Evolutionary conservation across 768 basidiomycete genomes (phyloP).

Genomic region (Leccinum obscurum): DNA sequence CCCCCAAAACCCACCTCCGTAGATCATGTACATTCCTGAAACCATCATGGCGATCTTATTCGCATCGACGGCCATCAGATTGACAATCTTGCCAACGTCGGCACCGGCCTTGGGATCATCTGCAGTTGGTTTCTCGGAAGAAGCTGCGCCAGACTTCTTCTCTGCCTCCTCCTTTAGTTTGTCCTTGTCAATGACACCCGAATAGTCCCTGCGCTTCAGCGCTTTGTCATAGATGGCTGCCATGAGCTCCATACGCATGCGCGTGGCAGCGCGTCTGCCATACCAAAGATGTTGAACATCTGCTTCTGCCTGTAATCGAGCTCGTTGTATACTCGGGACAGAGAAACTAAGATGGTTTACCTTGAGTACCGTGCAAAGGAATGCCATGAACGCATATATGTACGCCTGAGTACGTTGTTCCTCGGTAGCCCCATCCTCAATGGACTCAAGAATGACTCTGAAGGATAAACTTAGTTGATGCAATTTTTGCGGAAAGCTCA

Average conservation of each 20-base stretch:
- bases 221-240: slow-evolving; percentile 88
- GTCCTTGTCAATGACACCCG: slow-evolving; percentile 65
- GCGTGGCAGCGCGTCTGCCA: slow-evolving; percentile 70
- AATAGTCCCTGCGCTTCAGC: slow-evolving; percentile 79
- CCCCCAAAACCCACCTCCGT: slow-evolving; percentile 47
- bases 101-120: slow-evolving; percentile 72
- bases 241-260: slow-evolving; percentile 80
- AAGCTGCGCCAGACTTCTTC: slow-evolving; percentile 18
- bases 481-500: background rate
- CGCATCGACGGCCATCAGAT: slow-evolving; percentile 82
- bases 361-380: slow-evolving; percentile 48
- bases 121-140: slow-evolving; percentile 29
- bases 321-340: background rate
- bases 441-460: slow-evolving; percentile 60
- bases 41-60: slow-evolving; percentile 57
- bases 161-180: slow-evolving; percentile 29
- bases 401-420: slow-evolving; percentile 63
- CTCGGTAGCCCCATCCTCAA: slow-evolving; percentile 44
- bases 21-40: slow-evolving; percentile 63
- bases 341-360: slow-evolving; percentile 3
- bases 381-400: slow-evolving; percentile 76
- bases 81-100: slow-evolving; percentile 87
- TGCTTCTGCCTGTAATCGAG: slow-evolving; percentile 47
- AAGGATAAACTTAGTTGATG: background rate
- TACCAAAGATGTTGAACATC: slow-evolving; percentile 81